phyloP scores from a whole-genome alignment of 805 yeast genomes.

The Maudiozyma barnettii region DNA sequence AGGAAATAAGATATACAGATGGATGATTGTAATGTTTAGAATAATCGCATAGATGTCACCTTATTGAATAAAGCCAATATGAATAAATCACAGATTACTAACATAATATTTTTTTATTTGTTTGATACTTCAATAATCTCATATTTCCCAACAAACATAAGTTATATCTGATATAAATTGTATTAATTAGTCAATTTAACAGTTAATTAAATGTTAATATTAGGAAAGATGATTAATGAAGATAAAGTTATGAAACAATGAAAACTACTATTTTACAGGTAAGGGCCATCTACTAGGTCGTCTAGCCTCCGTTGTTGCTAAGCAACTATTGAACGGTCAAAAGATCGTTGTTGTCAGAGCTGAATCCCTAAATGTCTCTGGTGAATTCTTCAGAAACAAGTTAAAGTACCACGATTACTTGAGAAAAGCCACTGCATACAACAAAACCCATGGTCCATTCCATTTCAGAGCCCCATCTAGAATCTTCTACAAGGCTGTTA shows the following conservation, averaged over 20 bases:
- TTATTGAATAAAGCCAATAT: no score
- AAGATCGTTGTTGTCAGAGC: constrained; percentile 95
- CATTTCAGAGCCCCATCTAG: constrained; percentile 99
- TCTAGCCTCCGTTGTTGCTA: constrained; percentile 96
- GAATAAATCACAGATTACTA: neutral
- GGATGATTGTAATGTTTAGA: neutral
- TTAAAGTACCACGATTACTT: constrained; percentile 99
- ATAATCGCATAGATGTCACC: no score
- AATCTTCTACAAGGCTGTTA: constrained; percentile 98
- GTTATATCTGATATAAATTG: no score
- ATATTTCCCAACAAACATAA: no score
- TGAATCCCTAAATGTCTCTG: constrained; percentile 97
- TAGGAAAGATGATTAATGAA: neutral
- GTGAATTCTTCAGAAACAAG: constrained; percentile 99
- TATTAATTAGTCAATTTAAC: no score
- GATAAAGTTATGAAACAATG: neutral
- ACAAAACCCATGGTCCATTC: constrained; percentile 99
- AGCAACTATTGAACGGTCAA: constrained; percentile 97
- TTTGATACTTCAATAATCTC: neutral
- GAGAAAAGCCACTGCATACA: constrained; percentile 98
- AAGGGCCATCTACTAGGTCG: constrained; percentile 99
- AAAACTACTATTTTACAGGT: constrained; percentile 33
- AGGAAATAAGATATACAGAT: neutral
- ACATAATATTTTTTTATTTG: neutral
- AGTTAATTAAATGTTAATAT: no score